Conservation (phyloP, 352 stramenopile genomes). For the Achlya hypogyna region DNA sequence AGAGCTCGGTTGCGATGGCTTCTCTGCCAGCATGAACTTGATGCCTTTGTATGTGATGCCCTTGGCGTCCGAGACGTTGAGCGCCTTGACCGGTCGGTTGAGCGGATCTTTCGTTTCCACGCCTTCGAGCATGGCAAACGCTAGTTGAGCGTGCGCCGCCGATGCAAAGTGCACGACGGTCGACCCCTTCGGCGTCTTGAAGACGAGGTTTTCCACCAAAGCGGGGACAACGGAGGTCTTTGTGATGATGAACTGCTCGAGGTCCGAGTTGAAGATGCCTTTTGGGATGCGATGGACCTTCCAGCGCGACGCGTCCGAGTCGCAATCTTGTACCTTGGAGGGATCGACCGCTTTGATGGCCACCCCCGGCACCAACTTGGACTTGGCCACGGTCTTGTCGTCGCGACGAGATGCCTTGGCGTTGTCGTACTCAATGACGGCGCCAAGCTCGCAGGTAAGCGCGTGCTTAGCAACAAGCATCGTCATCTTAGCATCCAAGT, state of each 20-base stretch:
- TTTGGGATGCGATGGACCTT: conserved; percentile 64
- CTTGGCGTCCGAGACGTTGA: conserved; percentile 43
- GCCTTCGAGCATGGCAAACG: conserved; percentile 41
- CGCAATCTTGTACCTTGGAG: background rate
- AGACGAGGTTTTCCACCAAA: conserved; percentile 51
- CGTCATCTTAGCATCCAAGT: conserved; percentile 72
- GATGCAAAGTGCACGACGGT: conserved; percentile 61
- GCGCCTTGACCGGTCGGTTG: conserved; percentile 55
- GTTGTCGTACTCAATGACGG: conserved; percentile 57
- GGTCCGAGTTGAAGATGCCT: conserved; percentile 46
- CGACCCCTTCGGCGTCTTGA: conserved; percentile 36
- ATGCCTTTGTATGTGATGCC: conserved; percentile 52
- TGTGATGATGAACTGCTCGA: conserved; percentile 62
- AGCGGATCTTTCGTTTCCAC: conserved; percentile 41
- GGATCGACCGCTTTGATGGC: background rate
- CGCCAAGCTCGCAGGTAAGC: conserved; percentile 37
- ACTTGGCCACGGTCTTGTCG: background rate
- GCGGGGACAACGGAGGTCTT: conserved; percentile 51
- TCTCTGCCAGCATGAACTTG: conserved; percentile 11
- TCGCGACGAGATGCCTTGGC: conserved; percentile 48
- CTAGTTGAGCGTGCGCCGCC: conserved; percentile 47
- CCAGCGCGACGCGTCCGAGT: background rate
- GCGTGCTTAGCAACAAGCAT: conserved; percentile 83
- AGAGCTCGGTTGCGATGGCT: too few relatives aligned
- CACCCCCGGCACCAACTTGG: background rate